phyloP scores from a whole-genome alignment of 768 basidiomycete species.

The Suillus americanus region DNA sequence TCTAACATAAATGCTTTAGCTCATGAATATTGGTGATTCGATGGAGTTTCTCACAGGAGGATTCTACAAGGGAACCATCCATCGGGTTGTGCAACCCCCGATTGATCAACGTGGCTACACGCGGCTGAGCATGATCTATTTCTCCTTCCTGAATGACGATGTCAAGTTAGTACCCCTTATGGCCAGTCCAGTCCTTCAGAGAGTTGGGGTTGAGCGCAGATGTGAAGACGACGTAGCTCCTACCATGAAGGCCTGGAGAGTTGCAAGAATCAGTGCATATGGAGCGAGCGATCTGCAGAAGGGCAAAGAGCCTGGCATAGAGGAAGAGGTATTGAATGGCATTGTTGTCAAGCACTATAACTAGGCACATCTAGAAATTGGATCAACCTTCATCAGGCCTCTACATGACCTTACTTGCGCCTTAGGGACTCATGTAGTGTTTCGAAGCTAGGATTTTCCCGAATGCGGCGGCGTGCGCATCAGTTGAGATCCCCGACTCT shows the following conservation, averaged over 20 bases:
- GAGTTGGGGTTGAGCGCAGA: conserved; percentile 37
- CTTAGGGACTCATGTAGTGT: background rate
- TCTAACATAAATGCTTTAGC: conserved; percentile 29
- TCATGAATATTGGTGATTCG: conserved; percentile 60
- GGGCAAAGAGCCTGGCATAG: conserved; percentile 41
- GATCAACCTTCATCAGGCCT: background rate
- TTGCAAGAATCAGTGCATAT: conserved; percentile 49
- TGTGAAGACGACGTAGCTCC: conserved; percentile 43
- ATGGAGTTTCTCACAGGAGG: conserved; percentile 63
- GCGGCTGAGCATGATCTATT: conserved; percentile 61
- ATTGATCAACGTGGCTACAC: conserved; percentile 48
- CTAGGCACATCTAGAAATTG: conserved; percentile 18
- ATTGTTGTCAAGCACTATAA: conserved; percentile 59
- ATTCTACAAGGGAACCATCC: conserved; percentile 58
- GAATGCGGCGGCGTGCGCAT: no score
- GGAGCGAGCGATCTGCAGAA: conserved; percentile 46
- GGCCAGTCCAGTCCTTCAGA: conserved; percentile 49
- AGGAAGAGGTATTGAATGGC: conserved; percentile 58
- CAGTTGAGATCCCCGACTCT: no score
- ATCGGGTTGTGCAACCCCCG: conserved; percentile 62
- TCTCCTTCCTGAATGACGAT: conserved; percentile 50
- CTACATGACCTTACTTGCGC: background rate
- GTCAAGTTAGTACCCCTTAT: conserved; percentile 44
- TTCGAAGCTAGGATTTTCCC: background rate
- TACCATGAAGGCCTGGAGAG: conserved; percentile 54